Base-by-base conservation (phyloP, 1,284 basidiomycete species). In the Wallemia mellicola region DNA sequence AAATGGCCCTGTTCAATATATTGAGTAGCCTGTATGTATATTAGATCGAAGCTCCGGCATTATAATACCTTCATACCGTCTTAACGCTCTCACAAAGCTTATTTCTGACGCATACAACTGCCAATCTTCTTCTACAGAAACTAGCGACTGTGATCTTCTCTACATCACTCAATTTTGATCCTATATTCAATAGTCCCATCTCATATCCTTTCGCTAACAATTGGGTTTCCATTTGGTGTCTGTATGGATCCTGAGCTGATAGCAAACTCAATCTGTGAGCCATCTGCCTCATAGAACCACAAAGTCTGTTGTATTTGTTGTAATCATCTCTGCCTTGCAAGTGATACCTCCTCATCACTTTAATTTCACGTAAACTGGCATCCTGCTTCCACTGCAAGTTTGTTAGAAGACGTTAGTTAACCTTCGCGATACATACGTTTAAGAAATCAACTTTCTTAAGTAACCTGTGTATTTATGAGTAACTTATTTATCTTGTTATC, bases 1-100 rank as follows among this genome's bases (percentile, higher is more conserved):
- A 99, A 81, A 70, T 99, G 92, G 0, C 94, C 94, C 71, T 98
- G 92, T 70, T 99, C 94, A 63, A 99, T 86, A 68, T 94, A 96
- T 67, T 86, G 86, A 57, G 86, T 86, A 9, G 92, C 94, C 87
- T 91, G 25, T 26, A n/a, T 2, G 14, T 54, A 2, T 24, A 55
- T 57, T 15, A 32, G 27, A 25, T 19, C n/a, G n/a, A n/a, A n/a
- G n/a, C n/a, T n/a, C n/a, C n/a, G n/a, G n/a, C n/a, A n/a, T n/a
- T n/a, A n/a, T n/a, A n/a, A n/a, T n/a, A n/a, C n/a, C n/a, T n/a
- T n/a, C 84, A 62, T 67, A 91, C 88, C 60, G 89, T 85, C 66
- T 85, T 87, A 63, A 99, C 88, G 0, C 86, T 86, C 73, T 96
- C 85, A 1, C 86, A 79, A 91, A 99, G 96, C 69, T 91, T 92